Percentiles rank a stretch among this genome's conserved stretches.
These are phyloP conservation scores for Lipomyces sp. DNA, from an alignment of 805 yeast genomes.

Conservation along the genomic window DNA sequence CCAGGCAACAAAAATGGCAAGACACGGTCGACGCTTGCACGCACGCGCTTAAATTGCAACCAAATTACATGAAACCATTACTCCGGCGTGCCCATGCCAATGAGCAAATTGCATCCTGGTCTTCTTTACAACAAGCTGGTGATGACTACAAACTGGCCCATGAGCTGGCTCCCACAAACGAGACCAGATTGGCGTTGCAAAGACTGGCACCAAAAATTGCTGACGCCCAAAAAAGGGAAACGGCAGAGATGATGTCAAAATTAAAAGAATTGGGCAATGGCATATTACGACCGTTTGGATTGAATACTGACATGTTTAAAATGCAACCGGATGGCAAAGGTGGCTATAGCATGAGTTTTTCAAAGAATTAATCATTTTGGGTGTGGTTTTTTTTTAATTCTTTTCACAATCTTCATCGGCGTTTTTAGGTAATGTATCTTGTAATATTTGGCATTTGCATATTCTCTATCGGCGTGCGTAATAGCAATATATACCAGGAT, in stretches of 20 bases:
- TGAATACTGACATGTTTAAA: slow-evolving; percentile 44
- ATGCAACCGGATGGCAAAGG: slow-evolving; percentile 37
- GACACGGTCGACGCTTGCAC: slow-evolving; percentile 68
- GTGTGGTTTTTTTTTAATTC: background rate
- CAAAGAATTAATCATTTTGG: slow-evolving; percentile 5
- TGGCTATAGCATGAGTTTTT: slow-evolving; percentile 36
- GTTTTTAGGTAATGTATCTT: background rate
- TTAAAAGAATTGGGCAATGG: slow-evolving; percentile 45
- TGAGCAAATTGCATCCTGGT: slow-evolving; percentile 44
- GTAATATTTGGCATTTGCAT: background rate
- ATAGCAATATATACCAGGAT: background rate
- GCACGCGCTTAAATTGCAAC: slow-evolving; percentile 63
- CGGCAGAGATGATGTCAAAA: slow-evolving; percentile 43
- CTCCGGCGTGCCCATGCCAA: slow-evolving; percentile 77
- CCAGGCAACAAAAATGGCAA: slow-evolving; percentile 38
- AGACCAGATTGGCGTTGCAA: slow-evolving; percentile 13
- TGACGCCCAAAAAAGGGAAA: slow-evolving; percentile 41
- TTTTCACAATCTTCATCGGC: background rate
- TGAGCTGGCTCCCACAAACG: slow-evolving; percentile 20
- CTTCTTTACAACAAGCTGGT: slow-evolving; percentile 40
- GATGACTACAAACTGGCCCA: slow-evolving; percentile 39
- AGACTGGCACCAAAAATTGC: slow-evolving; percentile 36
- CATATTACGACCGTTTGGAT: slow-evolving; percentile 42
- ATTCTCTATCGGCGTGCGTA: background rate
- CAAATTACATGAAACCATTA: slow-evolving; percentile 67